phyloP scores from a whole-genome alignment of 2,329 filamentous ascomycete species.

The Trichoderma brevicompactum region DNA sequence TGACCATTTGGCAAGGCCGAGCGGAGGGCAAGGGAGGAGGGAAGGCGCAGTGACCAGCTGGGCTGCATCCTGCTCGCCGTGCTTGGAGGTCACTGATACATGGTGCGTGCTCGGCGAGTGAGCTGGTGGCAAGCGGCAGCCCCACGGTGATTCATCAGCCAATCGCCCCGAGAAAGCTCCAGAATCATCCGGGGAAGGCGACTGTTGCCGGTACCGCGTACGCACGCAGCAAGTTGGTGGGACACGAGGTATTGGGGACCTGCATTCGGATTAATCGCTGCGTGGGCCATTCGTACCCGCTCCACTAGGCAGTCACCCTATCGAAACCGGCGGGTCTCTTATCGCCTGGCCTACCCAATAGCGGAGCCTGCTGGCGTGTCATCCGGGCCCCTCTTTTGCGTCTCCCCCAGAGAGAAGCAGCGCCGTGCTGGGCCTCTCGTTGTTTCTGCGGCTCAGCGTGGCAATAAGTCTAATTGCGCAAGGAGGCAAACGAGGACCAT shows the following conservation, averaged over 20 bases:
- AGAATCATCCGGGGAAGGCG: conserved; percentile 41
- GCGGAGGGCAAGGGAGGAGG: conserved; percentile 33
- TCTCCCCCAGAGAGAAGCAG: not conserved
- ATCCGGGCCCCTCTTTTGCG: conserved; percentile 14
- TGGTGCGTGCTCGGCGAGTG: not conserved
- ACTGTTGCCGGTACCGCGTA: conserved; percentile 35
- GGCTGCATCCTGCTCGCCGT: not conserved
- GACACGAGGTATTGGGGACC: conserved; percentile 33
- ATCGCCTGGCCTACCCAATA: not conserved
- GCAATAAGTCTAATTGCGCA: not conserved
- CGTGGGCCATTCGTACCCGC: not conserved
- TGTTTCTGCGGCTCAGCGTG: not conserved
- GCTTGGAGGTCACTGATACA: conserved; percentile 19
- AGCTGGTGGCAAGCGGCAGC: conserved; percentile 21
- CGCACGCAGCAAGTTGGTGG: conserved; percentile 17
- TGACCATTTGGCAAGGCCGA: conserved; percentile 32
- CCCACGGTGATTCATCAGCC: conserved; percentile 45
- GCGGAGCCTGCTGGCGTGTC: conserved; percentile 18
- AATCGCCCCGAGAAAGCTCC: conserved; percentile 45
- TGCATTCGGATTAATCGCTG: conserved; percentile 21
- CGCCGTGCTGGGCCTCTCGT: not conserved
- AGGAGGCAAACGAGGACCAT: conserved; percentile 37
- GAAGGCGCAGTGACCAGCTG: conserved; percentile 38
- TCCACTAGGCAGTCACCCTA: conserved; percentile 21
- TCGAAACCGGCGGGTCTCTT: conserved; percentile 32